phyloP scores from a whole-genome alignment of 768 basidiomycete genomes.

The Calvatia gigantea region DNA sequence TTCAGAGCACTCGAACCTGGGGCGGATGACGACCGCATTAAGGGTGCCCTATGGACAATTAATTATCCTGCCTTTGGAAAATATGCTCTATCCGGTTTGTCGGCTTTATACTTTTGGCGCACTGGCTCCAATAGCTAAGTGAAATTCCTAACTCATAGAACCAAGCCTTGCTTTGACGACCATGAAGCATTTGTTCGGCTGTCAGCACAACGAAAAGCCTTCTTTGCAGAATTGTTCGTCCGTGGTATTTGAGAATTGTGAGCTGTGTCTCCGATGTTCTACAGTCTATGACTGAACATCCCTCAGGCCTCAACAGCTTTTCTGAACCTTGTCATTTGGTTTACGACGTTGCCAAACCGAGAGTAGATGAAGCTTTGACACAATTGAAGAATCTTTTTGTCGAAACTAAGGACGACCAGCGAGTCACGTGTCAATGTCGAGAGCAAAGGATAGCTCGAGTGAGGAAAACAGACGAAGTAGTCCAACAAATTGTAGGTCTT shows the following conservation, averaged over 20 bases:
- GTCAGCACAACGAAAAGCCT: constrained; percentile 86
- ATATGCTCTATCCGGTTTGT: constrained; percentile 46
- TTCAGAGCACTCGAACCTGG: constrained; percentile 60
- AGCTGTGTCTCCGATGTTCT: constrained; percentile 6
- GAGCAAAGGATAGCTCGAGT: constrained; percentile 45
- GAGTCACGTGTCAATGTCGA: constrained; percentile 36
- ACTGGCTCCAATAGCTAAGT: neutral
- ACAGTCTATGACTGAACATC: neutral
- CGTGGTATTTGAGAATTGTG: constrained; percentile 62
- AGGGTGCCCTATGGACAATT: constrained; percentile 82
- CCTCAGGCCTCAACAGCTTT: constrained; percentile 54
- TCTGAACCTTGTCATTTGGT: constrained; percentile 57
- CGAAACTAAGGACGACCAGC: constrained; percentile 29
- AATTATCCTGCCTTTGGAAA: constrained; percentile 62
- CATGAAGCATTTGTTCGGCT: constrained; percentile 58
- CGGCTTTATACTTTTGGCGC: neutral
- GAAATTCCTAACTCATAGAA: constrained; percentile 40
- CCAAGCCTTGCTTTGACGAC: constrained; percentile 60
- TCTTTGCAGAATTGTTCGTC: constrained; percentile 74
- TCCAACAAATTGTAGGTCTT: constrained; percentile 40
- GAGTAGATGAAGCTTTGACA: constrained; percentile 33
- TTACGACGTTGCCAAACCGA: constrained; percentile 46
- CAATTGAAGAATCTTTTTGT: constrained; percentile 35
- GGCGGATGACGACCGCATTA: constrained; percentile 86
- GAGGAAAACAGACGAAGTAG: constrained; percentile 35